Conservation (phyloP, 1,284 basidiomycete species). For the Cryptococcus depauperatus region DNA sequence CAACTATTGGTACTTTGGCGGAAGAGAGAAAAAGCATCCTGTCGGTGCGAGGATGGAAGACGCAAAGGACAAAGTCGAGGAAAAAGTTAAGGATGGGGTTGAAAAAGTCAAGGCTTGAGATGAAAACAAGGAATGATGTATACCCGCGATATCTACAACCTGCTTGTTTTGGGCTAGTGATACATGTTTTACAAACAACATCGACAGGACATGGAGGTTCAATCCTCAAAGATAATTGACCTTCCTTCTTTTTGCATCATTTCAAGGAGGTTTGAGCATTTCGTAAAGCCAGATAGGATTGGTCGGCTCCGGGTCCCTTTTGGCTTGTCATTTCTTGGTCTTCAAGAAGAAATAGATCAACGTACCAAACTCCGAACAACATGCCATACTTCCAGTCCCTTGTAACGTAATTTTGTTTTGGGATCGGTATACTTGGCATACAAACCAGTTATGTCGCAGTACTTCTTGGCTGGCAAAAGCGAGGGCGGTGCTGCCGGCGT, state of each 20-base stretch:
- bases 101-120: constrained; percentile 18
- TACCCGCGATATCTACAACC: neutral
- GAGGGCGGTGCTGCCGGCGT: constrained; percentile 43
- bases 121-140: neutral
- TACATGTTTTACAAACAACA: too few species aligned
- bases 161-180: too few species aligned
- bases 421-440: constrained; percentile 46
- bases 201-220: too few species aligned
- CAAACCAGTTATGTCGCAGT: constrained; percentile 51
- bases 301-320: constrained; percentile 43
- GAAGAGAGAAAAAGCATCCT: constrained; percentile 37
- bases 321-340: constrained; percentile 1
- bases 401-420: constrained; percentile 43
- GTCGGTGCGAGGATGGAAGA: constrained; percentile 13
- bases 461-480: constrained; percentile 46
- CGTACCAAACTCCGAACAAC: constrained; percentile 43
- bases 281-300: constrained; percentile 41
- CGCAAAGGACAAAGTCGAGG: constrained; percentile 13
- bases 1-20: constrained; percentile 65
- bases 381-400: constrained; percentile 44
- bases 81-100: constrained; percentile 5
- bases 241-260: too few species aligned
- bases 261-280: constrained; percentile 42
- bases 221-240: too few species aligned
- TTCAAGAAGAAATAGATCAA: constrained; percentile 2